Conservation (phyloP, 2,329 filamentous ascomycete genomes). For the Penicillium polonicum region DNA sequence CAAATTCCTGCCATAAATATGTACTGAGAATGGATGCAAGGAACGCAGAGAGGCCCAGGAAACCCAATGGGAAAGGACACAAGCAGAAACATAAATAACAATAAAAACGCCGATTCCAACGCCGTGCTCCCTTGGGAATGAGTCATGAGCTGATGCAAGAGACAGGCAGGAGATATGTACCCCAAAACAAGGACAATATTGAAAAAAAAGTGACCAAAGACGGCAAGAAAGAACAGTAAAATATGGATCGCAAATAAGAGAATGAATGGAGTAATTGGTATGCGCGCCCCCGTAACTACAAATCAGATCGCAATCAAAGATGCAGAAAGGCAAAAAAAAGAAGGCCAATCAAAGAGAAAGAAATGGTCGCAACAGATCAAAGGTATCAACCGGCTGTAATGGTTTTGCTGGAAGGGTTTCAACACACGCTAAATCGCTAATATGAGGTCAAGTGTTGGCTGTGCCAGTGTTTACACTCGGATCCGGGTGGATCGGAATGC, state of each 20-base stretch:
- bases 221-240: slow-evolving; percentile 5
- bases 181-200: slow-evolving; percentile 1
- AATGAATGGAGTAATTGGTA: slow-evolving; percentile 3
- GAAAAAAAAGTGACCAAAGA: slow-evolving; percentile 10
- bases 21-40: not conserved
- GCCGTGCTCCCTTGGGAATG: slow-evolving; percentile 23
- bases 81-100: slow-evolving; percentile 1
- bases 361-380: slow-evolving; percentile 11
- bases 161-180: slow-evolving; percentile 13
- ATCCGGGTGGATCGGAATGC: slow-evolving; percentile 35
- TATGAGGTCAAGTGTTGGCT: slow-evolving; percentile 3
- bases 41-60: not conserved
- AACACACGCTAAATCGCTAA: slow-evolving; percentile 26
- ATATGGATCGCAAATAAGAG: not conserved
- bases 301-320: slow-evolving; percentile 1
- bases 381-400: slow-evolving; percentile 11
- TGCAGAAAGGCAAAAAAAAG: slow-evolving; percentile 1
- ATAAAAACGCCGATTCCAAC: slow-evolving; percentile 20
- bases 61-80: slow-evolving; percentile 1
- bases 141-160: slow-evolving; percentile 21
- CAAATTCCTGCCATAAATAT: not conserved
- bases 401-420: slow-evolving; percentile 19
- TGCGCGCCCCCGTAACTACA: not conserved
- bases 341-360: slow-evolving; percentile 7
- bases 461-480: slow-evolving; percentile 14